Conservation (phyloP, 352 stramenopile genomes). For the Pythium myriotylum region DNA sequence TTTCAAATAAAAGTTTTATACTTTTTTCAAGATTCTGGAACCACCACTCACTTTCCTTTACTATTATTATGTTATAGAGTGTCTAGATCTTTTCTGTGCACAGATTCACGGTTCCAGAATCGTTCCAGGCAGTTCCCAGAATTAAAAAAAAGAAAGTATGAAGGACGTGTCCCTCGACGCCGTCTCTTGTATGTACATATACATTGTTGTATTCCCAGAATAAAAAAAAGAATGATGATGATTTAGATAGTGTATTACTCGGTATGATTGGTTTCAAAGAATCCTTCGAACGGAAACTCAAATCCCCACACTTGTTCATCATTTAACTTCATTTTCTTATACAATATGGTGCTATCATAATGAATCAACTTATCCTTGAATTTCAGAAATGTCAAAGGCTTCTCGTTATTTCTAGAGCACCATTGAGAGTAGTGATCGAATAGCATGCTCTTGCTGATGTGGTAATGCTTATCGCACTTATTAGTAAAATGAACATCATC, state of each 20-base stretch:
- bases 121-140: no score
- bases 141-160: no score
- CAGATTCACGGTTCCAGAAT: no score
- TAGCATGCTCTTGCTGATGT: slow-evolving; percentile 10
- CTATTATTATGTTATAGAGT: slow-evolving; percentile 5
- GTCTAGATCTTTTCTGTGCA: neutral
- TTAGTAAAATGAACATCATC: slow-evolving; percentile 11
- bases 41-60: neutral
- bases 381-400: slow-evolving; percentile 10
- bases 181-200: no score
- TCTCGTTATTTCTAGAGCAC: slow-evolving; percentile 16
- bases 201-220: no score
- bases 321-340: slow-evolving; percentile 11
- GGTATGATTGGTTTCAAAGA: slow-evolving; percentile 11
- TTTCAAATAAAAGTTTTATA: no score
- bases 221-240: slow-evolving; percentile 8
- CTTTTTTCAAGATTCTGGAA: no score
- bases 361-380: slow-evolving; percentile 9
- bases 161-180: no score
- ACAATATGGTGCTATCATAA: slow-evolving; percentile 14
- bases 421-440: slow-evolving; percentile 15
- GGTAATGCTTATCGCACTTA: slow-evolving; percentile 16
- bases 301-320: neutral
- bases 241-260: slow-evolving; percentile 13
- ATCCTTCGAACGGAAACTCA: slow-evolving; percentile 6